Percentiles rank a stretch among this genome's conserved stretches.
Evolutionary conservation across 768 basidiomycete genomes (phyloP).

Genomic region (Multifurca ochricompacta): DNA sequence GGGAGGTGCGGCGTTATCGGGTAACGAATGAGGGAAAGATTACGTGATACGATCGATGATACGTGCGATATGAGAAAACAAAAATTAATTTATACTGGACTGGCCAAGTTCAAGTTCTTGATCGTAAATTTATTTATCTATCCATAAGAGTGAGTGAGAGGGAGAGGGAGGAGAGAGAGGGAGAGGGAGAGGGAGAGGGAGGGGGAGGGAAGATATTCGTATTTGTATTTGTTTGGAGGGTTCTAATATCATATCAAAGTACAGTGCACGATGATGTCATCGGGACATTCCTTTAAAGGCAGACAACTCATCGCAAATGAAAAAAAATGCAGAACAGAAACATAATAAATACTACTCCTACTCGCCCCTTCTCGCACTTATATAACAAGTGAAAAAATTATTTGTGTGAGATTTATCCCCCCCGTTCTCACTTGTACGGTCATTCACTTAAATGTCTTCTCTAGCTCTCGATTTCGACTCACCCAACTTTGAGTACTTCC

Average conservation of each 20-base stretch:
- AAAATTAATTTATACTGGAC: too few species aligned
- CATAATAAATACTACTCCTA: neutral
- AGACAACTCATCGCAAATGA: neutral
- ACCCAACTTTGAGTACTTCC: conserved; percentile 28
- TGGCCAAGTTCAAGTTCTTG: too few species aligned
- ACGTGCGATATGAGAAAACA: neutral
- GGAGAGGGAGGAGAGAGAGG: too few species aligned
- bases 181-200: neutral
- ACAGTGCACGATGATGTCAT: conserved; percentile 13
- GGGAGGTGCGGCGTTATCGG: conserved; percentile 1
- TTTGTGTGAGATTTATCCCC: conserved; percentile 1
- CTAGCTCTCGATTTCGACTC: conserved; percentile 16
- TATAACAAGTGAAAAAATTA: neutral
- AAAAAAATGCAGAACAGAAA: neutral
- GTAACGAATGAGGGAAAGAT: conserved; percentile 4
- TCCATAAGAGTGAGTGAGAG: too few species aligned
- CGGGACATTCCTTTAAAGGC: conserved; percentile 6
- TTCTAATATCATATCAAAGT: too few species aligned
- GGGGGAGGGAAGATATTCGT: too few species aligned
- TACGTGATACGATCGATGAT: conserved; percentile 17
- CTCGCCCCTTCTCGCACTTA: neutral
- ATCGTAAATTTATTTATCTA: too few species aligned
- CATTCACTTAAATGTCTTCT: conserved; percentile 13
- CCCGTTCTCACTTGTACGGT: neutral
- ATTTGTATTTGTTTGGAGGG: too few species aligned